Conservation (phyloP, 2,329 filamentous ascomycete species). For the Tolypocladium ovalisporum region DNA sequence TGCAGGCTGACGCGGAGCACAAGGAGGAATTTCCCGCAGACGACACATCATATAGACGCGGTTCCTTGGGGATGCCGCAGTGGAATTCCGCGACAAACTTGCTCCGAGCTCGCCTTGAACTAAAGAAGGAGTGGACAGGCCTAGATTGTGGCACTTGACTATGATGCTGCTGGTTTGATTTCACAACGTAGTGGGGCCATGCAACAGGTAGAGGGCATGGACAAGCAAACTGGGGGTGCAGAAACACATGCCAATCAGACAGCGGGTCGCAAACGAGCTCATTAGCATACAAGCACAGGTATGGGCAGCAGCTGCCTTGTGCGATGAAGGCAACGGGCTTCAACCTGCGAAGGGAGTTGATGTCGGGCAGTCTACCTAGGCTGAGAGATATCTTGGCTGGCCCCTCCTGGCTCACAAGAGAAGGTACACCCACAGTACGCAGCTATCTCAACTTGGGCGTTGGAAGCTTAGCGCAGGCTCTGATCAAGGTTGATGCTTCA, state of each 20-base stretch:
- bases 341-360: not conserved
- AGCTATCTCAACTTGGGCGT: not conserved
- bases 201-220: not conserved
- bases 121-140: not conserved
- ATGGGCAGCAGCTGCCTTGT: not conserved
- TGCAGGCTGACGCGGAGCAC: not conserved
- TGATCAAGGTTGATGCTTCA: not conserved
- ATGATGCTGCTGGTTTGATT: not conserved
- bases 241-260: not conserved
- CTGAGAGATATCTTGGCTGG: not conserved
- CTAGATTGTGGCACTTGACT: not conserved
- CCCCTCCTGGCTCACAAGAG: not conserved
- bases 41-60: not conserved
- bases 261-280: not conserved
- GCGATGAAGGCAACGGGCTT: not conserved
- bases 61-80: not conserved
- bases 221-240: not conserved
- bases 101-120: not conserved
- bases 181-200: not conserved
- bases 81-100: not conserved
- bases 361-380: not conserved
- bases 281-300: not conserved
- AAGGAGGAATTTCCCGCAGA: not conserved
- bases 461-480: not conserved
- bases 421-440: not conserved